Percentiles rank a stretch among this genome's conserved stretches.
phyloP scores from a whole-genome alignment of 1,284 basidiomycete species.

The Boletellus deceptivus region DNA sequence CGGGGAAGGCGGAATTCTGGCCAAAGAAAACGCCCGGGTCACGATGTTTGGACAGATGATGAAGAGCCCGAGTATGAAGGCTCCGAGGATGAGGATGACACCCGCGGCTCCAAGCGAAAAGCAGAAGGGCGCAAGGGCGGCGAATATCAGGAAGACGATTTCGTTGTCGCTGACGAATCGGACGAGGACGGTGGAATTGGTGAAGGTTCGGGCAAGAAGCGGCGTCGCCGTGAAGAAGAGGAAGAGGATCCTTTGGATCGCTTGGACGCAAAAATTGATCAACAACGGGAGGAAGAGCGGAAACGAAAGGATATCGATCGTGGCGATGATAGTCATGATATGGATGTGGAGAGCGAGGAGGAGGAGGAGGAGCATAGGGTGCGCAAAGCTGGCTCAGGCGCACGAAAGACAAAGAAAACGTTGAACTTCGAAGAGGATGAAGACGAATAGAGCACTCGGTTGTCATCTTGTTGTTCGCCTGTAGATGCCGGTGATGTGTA shows the following conservation, averaged over 20 bases:
- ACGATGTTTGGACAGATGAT: conserved; percentile 60
- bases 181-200: conserved; percentile 57
- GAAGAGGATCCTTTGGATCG: conserved; percentile 63
- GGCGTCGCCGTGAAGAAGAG: conserved; percentile 42
- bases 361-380: conserved; percentile 63
- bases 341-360: conserved; percentile 78
- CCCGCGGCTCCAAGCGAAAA: conserved; percentile 36
- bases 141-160: conserved; percentile 81
- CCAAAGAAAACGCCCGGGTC: conserved; percentile 45
- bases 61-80: conserved; percentile 58
- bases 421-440: conserved; percentile 62
- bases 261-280: conserved; percentile 60
- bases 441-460: conserved; percentile 26
- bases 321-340: conserved; percentile 44
- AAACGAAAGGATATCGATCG: conserved; percentile 28
- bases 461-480: neutral
- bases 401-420: conserved; percentile 51
- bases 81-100: conserved; percentile 48
- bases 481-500: neutral
- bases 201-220: conserved; percentile 36
- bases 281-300: conserved; percentile 49
- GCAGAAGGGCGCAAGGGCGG: conserved; percentile 44
- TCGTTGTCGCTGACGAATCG: conserved; percentile 73
- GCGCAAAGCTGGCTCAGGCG: conserved; percentile 46
- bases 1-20: conserved; percentile 46